phyloP scores from a whole-genome alignment of 176 grass and related monocot genomes.

The Oryza coarctata region DNA sequence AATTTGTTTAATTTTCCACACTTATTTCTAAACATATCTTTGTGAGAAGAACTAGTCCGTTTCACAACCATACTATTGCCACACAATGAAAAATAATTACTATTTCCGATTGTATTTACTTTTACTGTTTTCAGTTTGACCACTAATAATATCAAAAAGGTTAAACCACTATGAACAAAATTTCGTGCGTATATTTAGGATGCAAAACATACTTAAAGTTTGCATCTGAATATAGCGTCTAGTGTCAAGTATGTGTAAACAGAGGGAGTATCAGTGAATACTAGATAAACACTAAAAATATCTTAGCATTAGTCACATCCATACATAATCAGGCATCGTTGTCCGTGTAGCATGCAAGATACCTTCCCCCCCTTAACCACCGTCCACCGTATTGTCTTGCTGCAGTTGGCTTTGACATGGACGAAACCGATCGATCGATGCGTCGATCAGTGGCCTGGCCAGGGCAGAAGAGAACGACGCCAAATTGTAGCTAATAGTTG shows the following conservation, averaged over 20 bases:
- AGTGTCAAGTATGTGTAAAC: too few species aligned
- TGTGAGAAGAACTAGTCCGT: neutral
- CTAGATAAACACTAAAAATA: neutral
- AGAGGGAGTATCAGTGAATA: too few species aligned
- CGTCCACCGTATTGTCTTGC: constrained; percentile 10
- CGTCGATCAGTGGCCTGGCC: neutral
- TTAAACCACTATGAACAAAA: too few species aligned
- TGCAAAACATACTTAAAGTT: too few species aligned
- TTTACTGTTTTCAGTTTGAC: too few species aligned
- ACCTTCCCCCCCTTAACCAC: constrained; percentile 17
- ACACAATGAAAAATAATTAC: neutral
- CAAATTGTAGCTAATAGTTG: neutral
- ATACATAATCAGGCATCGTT: neutral
- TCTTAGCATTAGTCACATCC: neutral
- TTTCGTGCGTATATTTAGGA: too few species aligned
- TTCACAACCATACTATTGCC: neutral
- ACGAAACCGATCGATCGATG: neutral
- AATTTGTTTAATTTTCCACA: neutral
- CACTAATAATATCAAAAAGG: too few species aligned
- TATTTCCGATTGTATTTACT: too few species aligned
- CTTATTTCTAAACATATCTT: neutral
- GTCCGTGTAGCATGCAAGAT: constrained; percentile 8
- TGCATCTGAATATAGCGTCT: too few species aligned
- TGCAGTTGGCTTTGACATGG: neutral
- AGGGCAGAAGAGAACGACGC: constrained; percentile 1